Evolutionary conservation across 2,329 filamentous ascomycete species (phyloP), one percentile per base, ranked within the genome.

Genomic region (Mollisia scopiformis): DNA sequence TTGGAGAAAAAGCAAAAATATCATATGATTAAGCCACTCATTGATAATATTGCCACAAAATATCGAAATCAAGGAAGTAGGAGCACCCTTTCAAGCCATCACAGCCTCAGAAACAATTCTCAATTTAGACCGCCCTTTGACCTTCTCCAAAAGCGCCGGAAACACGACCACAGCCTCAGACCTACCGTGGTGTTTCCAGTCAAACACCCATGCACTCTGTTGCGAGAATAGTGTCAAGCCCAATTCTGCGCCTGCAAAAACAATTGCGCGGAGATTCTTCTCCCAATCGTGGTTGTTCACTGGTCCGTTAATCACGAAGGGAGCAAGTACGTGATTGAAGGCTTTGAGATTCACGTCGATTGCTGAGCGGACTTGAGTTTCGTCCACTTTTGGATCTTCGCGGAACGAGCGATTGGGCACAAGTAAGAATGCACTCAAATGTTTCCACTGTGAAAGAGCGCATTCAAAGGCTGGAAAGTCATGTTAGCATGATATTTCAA

Each of bases 151-250:
- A 16, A 47, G 43, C 43, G 23, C 54, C 13, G 54, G 54, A 23
- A 56, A 56, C 31, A 47, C 14, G 23, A 47, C 39, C 33, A 54
- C 28, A 13, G 11, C 23, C 43, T 28, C 43, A 47, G 43, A 13
- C 43, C 21, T 28, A 13, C 43, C 23, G n/a, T 47, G 43, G 25
- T 25, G 14, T 3, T 35, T 53, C 61, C 61, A 62, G 13, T 30
- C 23, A 57, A 62, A 60, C 0, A 41, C 33, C 57, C 53, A 59
- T 3, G 11, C 46, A 2, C 25, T 49, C 14, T 53, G 61, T 46
- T 62, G 61, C n/a, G 46, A 50, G 28, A 62, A 62, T 6, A 62
- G 53, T 2, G 52, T 47, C 14, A 57, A 33, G 6, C 57, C 61
- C 4, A 57, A 25, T 23, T 62, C 31, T 1, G 57, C 57, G 2